Conservation (phyloP, 2,329 filamentous ascomycete species). For the Hypoxylon sp. region DNA sequence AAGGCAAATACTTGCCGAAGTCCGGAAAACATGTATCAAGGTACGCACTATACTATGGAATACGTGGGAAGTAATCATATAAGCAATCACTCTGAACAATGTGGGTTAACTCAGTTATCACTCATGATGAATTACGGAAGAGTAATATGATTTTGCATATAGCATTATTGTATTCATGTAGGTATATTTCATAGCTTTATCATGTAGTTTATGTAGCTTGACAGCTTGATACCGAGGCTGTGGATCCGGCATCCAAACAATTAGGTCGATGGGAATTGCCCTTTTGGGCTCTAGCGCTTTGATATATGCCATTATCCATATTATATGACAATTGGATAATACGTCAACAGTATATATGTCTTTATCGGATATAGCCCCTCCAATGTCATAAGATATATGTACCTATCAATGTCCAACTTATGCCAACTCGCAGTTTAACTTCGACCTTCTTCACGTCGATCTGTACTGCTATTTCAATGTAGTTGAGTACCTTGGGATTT, state of each 20-base stretch:
- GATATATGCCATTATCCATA: not conserved
- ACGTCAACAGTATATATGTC: constrained; percentile 1
- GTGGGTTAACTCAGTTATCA: not conserved
- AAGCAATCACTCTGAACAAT: constrained; percentile 1
- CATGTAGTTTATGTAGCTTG: not conserved
- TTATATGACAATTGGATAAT: not conserved
- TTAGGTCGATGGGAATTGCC: constrained; percentile 18
- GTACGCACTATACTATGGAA: not conserved
- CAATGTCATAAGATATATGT: constrained; percentile 10
- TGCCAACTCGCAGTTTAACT: constrained; percentile 3
- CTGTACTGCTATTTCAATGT: constrained; percentile 20
- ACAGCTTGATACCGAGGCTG: constrained; percentile 15
- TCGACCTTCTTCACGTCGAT: constrained; percentile 5
- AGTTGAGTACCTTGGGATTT: constrained; percentile 29
- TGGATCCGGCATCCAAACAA: constrained; percentile 15
- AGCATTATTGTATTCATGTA: not conserved
- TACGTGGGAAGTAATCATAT: not conserved
- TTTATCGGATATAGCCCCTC: constrained; percentile 29
- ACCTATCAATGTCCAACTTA: not conserved
- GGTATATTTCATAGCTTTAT: not conserved
- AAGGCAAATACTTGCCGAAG: constrained; percentile 18
- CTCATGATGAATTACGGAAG: not conserved
- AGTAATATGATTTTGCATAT: not conserved
- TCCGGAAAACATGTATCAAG: not conserved
- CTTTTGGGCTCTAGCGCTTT: constrained; percentile 4